These are phyloP conservation scores for Aspergillus indologenus DNA, from an alignment of 495 filamentous ascomycete species.

Conservation along the genomic window DNA sequence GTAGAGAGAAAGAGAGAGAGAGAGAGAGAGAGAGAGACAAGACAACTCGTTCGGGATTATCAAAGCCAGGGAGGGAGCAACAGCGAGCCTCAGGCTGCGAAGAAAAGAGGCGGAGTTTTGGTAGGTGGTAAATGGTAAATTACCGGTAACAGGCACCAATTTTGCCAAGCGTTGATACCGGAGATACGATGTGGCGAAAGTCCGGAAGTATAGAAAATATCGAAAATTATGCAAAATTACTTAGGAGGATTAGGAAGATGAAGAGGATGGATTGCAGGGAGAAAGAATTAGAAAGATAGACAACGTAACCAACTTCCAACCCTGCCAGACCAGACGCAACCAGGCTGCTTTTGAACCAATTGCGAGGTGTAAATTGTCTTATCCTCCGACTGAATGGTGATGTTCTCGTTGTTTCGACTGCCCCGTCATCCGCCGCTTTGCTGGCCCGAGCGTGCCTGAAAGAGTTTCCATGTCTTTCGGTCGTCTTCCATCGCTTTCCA, in stretches of 20 bases:
- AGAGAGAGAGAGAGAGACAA: constrained; percentile 16
- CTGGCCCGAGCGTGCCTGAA: constrained; percentile 35
- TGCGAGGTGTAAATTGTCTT: neutral
- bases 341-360: constrained; percentile 15
- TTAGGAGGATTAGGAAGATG: neutral
- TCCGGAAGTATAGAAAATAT: constrained; percentile 8
- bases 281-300: neutral
- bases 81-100: neutral
- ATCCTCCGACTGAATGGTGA: constrained; percentile 8
- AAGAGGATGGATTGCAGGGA: constrained; percentile 6
- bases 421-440: constrained; percentile 18
- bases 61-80: neutral
- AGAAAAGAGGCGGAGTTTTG: neutral
- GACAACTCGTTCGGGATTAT: constrained; percentile 10
- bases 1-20: constrained; percentile 9
- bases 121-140: neutral
- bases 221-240: neutral
- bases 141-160: constrained; percentile 25
- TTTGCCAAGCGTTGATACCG: constrained; percentile 18
- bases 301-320: neutral
- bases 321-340: neutral
- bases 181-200: constrained; percentile 18
- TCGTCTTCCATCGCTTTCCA: constrained; percentile 35
- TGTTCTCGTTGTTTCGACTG: constrained; percentile 27
- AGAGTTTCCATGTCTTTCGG: constrained; percentile 31